Conservation (phyloP, 2,329 filamentous ascomycete species). For the Annulohypoxylon truncatum region DNA sequence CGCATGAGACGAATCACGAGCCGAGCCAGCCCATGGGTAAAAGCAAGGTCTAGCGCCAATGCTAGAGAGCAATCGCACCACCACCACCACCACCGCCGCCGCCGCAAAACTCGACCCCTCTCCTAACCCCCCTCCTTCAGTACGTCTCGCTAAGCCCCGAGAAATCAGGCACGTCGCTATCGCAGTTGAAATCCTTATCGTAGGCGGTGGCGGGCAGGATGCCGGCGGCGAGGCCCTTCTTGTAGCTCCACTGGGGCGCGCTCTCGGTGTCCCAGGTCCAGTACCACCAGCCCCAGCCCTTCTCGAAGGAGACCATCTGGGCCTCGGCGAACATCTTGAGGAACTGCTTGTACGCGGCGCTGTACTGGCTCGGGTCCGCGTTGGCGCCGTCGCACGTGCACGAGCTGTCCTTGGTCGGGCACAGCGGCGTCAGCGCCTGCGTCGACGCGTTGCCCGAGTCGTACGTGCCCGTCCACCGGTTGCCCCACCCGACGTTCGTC, state of each 20-base stretch:
- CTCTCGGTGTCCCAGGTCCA: slow-evolving; percentile 97
- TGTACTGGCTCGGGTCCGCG: slow-evolving; percentile 75
- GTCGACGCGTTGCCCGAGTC: slow-evolving; percentile 72
- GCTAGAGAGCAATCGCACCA: background rate
- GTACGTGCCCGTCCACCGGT: slow-evolving; percentile 91
- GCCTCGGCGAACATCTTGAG: slow-evolving; percentile 91
- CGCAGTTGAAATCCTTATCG: slow-evolving; percentile 76
- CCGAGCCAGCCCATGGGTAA: background rate
- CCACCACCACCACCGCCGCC: background rate
- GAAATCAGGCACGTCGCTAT: slow-evolving; percentile 66
- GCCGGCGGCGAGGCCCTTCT: slow-evolving; percentile 79
- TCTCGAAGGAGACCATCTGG: slow-evolving; percentile 95
- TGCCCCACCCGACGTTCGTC: slow-evolving; percentile 90
- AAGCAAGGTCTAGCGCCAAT: background rate
- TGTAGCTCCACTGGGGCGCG: slow-evolving; percentile 91
- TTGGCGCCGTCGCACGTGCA: slow-evolving; percentile 85
- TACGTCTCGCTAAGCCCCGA: slow-evolving; percentile 64
- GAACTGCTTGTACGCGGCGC: slow-evolving; percentile 82
- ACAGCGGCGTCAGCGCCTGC: slow-evolving; percentile 76
- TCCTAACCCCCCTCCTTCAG: slow-evolving; percentile 38
- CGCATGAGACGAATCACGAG: background rate
- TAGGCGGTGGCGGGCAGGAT: slow-evolving; percentile 83
- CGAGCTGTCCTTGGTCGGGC: slow-evolving; percentile 71
- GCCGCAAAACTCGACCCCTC: no score
- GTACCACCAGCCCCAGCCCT: slow-evolving; percentile 98